phyloP scores from a whole-genome alignment of 805 yeast species.

The Yarrowia bubula region DNA sequence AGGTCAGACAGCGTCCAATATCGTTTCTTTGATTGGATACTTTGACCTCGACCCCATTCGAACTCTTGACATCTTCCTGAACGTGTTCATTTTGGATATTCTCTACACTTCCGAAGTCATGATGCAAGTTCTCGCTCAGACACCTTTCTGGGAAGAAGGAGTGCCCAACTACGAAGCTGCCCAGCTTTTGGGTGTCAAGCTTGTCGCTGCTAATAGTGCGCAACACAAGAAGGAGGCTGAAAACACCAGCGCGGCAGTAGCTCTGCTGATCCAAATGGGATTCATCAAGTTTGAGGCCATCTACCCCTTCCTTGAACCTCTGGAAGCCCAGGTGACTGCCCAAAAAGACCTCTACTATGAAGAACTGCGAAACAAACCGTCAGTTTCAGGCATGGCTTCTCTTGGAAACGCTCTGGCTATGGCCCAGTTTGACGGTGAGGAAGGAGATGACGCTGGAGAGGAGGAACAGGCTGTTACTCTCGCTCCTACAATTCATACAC shows the following conservation, averaged over 20 bases:
- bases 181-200: conserved; percentile 51
- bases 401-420: conserved; percentile 2
- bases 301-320: conserved; percentile 56
- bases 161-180: conserved; percentile 48
- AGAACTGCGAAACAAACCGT: background rate
- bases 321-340: background rate
- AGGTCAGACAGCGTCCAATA: conserved; percentile 32
- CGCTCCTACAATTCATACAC: background rate
- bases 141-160: conserved; percentile 75
- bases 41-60: conserved; percentile 72
- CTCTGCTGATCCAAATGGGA: conserved; percentile 61
- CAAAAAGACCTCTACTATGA: conserved; percentile 10
- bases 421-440: conserved; percentile 14
- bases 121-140: conserved; percentile 49
- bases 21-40: conserved; percentile 66
- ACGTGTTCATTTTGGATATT: conserved; percentile 49
- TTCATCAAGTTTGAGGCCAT: conserved; percentile 62
- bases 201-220: conserved; percentile 36
- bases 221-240: conserved; percentile 37
- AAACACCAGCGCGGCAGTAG: conserved; percentile 48
- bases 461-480: conserved; percentile 44
- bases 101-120: conserved; percentile 48
- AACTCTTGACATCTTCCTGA: conserved; percentile 61
- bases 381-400: conserved; percentile 4
- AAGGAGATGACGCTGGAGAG: conserved; percentile 47